A percentile compares a stretch with the other conserved stretches of the same genome.
These are phyloP conservation scores for Botrytis deweyae DNA, from an alignment of 2,329 filamentous ascomycete genomes.

Conservation along the genomic window DNA sequence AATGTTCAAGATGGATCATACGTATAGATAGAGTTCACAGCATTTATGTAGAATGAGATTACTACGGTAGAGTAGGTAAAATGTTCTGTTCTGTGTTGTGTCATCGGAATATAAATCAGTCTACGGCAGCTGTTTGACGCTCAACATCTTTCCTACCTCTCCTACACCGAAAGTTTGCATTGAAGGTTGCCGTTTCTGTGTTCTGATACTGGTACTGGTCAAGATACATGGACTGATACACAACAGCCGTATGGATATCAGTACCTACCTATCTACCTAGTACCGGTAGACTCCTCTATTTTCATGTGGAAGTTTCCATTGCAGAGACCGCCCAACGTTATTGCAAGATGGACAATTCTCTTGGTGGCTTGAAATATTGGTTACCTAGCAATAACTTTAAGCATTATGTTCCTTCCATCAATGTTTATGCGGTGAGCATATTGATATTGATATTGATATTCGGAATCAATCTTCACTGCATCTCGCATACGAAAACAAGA, in stretches of 20 bases:
- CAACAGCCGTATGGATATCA: not conserved
- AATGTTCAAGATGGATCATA: not conserved
- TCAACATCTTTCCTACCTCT: not conserved
- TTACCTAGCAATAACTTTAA: not conserved
- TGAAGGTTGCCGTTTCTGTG: not conserved
- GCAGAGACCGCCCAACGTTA: not conserved
- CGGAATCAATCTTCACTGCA: not conserved
- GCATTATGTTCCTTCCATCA: too few species aligned
- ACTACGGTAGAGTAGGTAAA: not conserved
- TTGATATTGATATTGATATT: not conserved
- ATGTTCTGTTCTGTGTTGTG: not conserved
- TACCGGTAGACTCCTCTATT: not conserved
- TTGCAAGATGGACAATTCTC: not conserved
- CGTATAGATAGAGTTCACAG: not conserved
- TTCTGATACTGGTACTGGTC: not conserved
- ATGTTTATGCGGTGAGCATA: not conserved
- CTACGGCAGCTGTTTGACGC: not conserved
- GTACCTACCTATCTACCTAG: not conserved
- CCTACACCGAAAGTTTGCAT: not conserved
- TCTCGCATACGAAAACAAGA: not conserved
- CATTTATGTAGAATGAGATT: not conserved
- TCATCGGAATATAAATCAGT: not conserved
- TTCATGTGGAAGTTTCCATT: not conserved
- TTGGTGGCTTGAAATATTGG: slow-evolving; percentile 2
- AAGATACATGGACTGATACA: not conserved